phyloP scores from a whole-genome alignment of 225 moss, liverwort and hornwort genomes.

The Climacium dendroides region DNA sequence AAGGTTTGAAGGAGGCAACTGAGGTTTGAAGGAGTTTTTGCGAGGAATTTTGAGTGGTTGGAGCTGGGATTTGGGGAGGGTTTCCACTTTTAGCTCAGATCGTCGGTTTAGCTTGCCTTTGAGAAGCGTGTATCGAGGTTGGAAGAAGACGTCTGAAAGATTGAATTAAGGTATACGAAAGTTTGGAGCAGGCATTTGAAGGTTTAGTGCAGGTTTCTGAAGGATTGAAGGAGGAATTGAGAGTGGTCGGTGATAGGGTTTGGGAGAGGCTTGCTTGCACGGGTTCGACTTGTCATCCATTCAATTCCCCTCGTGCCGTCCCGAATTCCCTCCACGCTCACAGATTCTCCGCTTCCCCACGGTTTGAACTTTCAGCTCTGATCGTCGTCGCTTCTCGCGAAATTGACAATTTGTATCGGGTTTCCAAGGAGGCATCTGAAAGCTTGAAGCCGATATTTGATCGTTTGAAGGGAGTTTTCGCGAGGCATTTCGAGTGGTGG shows the following conservation, averaged over 20 bases:
- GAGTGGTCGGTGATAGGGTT: background rate
- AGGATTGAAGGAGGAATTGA: background rate
- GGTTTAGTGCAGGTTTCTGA: background rate
- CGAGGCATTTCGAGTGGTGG: background rate
- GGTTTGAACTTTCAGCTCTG: background rate
- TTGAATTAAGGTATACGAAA: background rate
- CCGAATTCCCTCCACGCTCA: background rate
- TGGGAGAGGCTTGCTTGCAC: conserved; percentile 4
- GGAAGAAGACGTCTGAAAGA: background rate
- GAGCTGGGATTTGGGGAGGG: background rate
- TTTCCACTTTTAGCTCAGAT: background rate
- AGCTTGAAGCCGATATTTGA: background rate
- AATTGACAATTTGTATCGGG: background rate
- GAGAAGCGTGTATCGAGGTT: background rate
- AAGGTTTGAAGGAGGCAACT: background rate
- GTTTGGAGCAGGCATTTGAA: background rate
- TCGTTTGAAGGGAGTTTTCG: background rate
- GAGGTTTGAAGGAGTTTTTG: background rate
- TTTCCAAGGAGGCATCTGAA: background rate
- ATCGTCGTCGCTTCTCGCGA: background rate
- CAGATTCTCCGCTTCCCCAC: background rate
- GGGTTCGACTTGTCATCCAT: background rate
- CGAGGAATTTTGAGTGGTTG: background rate
- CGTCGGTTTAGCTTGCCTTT: background rate
- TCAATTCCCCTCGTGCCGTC: background rate